Base-by-base conservation (phyloP, 257 asterid species). In the Eustoma russellianum region DNA sequence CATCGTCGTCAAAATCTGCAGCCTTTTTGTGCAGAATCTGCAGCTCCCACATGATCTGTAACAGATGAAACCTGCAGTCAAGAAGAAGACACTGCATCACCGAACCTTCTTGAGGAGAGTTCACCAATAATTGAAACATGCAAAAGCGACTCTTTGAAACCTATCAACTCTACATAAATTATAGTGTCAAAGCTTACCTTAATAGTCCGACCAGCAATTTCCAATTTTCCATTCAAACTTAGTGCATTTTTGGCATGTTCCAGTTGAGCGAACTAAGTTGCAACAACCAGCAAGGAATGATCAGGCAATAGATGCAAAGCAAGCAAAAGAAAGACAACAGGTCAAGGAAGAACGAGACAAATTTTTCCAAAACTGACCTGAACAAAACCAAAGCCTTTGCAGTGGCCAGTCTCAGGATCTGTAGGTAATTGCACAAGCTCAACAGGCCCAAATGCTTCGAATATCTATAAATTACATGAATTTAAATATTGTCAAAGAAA, bases 311-410 rank as follows among this genome's bases (percentile, higher is more conserved):
- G 35, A 58, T 15, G 11, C 1, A 41, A 46, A 17, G 53, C 15
- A 46, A 46, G 30, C 30, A 38, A 38, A 38, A 38, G 17, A 10
- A 7, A 45, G 41, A 3, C 7, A 45, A 40, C 17, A 52, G 5
- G 2, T 17, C 11, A 11, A 41, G 5, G 35, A 66, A 16, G 24
- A 63, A 17, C 15, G 54, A 10, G 14, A 28, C 33, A 57, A 52
- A 48, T 34, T 45, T 15, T 24, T 33, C 13, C 19, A 68, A 76
- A 73, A 85, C 99, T 17, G 71, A 92, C 99, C 69, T 92, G 99
- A 73, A 92, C 77, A 83, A 92, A 92, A 69, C 99, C 99, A 68
- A 92, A 92, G 65, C 99, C 99, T 81, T 92, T 88, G 86, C 99
- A 92, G 62, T 88, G 97, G 55, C 97, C 99, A 9, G 99, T 84